Base-by-base conservation (phyloP, 176 grass and related monocot genomes). In the Eragrostis nindensis region DNA sequence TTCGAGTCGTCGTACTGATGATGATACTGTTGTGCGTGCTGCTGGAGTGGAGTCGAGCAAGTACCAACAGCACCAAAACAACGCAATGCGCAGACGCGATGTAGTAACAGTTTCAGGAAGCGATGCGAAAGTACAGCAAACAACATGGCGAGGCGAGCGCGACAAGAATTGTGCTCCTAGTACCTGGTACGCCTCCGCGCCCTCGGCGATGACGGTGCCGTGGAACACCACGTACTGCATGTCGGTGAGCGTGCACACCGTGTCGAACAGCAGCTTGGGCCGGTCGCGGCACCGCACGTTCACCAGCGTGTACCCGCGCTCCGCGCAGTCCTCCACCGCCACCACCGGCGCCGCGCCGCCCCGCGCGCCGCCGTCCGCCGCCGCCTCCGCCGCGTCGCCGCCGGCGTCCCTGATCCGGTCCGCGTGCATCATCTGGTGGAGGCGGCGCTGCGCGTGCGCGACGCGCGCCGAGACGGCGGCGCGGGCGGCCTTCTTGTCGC, bases 171-270 rank as follows among this genome's bases (percentile, higher is more conserved):
- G 60, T 15, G 4, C 32, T 36, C 32, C 32, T 36, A 5, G 4
- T 44, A 90, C 94, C 92, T 93, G 92, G 75, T 88, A 89, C 5
- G 92, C 96, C 68, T 95, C 90, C 11, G 88, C 54, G 53, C 87
- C 95, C 73, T 98, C 92, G 47, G 92, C 86, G 57, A 89, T 89
- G 41, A 95, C 92, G 64, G 90, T 93, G 41, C 86, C 96, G 67
- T 98, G 96, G 89, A 87, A 98, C 2, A 98, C 92, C 5, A 98
- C 88, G 83, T 89, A 98, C 42, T 90, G 86, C 92, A 98, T 86
- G 68, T 98, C 92, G 5, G 92, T 98, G 40, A 98, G 82, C 13
- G 92, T 98, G 83, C 92, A 98, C 68, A 98, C 92, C 5, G 92
- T 92, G 76, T 98, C 95, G 36, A 98, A 98, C 29, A 98, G 77